Base-by-base conservation (phyloP, 1,139 yeast genomes). In the Geotrichum reessii region DNA sequence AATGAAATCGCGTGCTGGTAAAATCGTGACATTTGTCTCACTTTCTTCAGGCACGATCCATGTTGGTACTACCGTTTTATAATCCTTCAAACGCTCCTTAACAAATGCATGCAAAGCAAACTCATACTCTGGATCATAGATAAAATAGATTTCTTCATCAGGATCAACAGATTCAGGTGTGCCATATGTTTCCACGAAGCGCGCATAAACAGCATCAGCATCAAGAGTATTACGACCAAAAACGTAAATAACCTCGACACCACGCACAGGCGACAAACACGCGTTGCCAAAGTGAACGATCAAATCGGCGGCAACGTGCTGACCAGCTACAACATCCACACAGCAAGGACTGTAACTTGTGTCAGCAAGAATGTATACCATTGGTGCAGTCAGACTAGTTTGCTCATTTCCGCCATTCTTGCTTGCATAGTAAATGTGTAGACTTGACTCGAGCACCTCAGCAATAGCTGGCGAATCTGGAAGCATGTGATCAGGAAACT, bases 211-310 rank as follows among this genome's bases (percentile, higher is more conserved):
- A 19, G 51, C 22, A 21, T 59, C 61, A 22, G 66, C 21, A 28
- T 65, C 66, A 2, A 65, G 55, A 11, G 58, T 53, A n/a, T 60
- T 65, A 58, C 76, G 78, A 1, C 96, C 96, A 70, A 89, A 82
- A 0, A 88, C 86, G 69, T 87, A 91, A 0, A 84, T 83, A 0
- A 91, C 88, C 0, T 87, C 83, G n/a, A 88, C 71, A 54, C 81
- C 83, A 51, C 65, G 52, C 6, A 89, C 84, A 0, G 92, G 86
- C 64, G 87, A 91, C 67, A 93, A 74, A 71, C 99, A 93, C 0
- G 98, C 95, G 69, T 90, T 95, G 3, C 99, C 99, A 71, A 91
- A 90, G 72, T 93, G 99, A 0, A 92, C 84, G 33, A 95, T 90
- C 11, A 87, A 74, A 63, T 92, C 96, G 24, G 96, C 93, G 7